Evolutionary conservation across 2,329 filamentous ascomycete species (phyloP).

Genomic region (Aureobasidium zeae): DNA sequence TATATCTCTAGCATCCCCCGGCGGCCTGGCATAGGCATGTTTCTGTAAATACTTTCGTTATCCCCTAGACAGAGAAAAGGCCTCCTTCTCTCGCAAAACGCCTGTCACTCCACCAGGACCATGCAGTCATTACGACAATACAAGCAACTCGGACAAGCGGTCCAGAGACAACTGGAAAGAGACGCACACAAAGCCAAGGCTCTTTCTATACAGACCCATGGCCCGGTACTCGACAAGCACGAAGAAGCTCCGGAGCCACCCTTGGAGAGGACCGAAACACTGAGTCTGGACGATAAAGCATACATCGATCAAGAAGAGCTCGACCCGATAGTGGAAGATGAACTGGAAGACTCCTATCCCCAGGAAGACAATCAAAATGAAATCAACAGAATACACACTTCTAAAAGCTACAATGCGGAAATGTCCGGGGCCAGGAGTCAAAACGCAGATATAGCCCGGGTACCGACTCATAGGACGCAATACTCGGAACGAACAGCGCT

Average conservation of each 20-base stretch:
- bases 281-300: not conserved
- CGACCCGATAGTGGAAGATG: conserved; percentile 6
- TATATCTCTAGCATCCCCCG: not conserved
- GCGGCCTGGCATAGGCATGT: conserved; percentile 1
- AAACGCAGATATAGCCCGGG: conserved; percentile 6
- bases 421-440: not conserved
- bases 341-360: conserved; percentile 8
- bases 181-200: conserved; percentile 9
- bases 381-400: conserved; percentile 6
- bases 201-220: conserved; percentile 4
- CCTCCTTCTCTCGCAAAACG: not conserved
- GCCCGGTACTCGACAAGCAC: conserved; percentile 3
- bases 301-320: conserved; percentile 1
- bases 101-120: not conserved
- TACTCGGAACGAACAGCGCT: conserved; percentile 15
- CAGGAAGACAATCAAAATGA: conserved; percentile 10
- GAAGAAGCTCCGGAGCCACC: not conserved
- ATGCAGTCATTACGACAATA: conserved; percentile 15
- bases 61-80: not conserved
- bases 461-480: conserved; percentile 15
- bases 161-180: conserved; percentile 6
- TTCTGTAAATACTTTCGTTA: conserved; percentile 7
- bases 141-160: conserved; percentile 6
- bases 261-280: conserved; percentile 5
- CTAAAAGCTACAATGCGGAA: conserved; percentile 2